Evolutionary conservation across 371 early-diverging fungal species (phyloP), one percentile per base, ranked within the genome.

Genomic region (Rhizopus delemar): DNA sequence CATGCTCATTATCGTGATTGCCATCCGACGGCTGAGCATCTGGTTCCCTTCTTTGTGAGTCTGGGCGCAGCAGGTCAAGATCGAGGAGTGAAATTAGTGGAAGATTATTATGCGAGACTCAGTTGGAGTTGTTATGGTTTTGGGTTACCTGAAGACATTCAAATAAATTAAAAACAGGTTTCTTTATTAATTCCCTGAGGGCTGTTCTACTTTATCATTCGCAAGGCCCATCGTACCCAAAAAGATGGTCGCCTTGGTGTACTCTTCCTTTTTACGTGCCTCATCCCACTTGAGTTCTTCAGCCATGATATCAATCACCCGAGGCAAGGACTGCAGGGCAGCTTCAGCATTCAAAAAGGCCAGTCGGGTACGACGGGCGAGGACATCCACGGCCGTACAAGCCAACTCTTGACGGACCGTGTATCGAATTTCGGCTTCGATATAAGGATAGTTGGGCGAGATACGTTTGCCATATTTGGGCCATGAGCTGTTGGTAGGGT

Each of bases 401-500:
- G 99, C 99, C 66, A 92, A 93, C 78, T 99, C 99, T 67, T 92
- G 80, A 58, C 90, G 87, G 48, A 90, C 88, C 11, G 96, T 93
- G 72, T 98, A 99, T 4, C 92, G 86, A 11, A 99, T 90, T 78
- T 99, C 99, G 32, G 96, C 94, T 61, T 95, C 94, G 38, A 96
- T 86, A 68, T 93, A 99, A 34, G 95, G 95, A 72, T 98, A 96
- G 38, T 86, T 85, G 11, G 81, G 82, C 13, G 86, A 81, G 36
- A 99, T 70, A 35, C 92, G 85, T 58, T 86, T 84, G 50, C 94
- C 95, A 60, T 88, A 88, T 22, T 90, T 78, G 28, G 94, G 94
- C 88, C 88, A 94, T 46, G 87, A 76, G 61, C 63, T 66, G 48
- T 85, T 86, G 11, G 92, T 90, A 56, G 85, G 75, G 29, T 89